A percentile compares a stretch with the other conserved stretches of the same genome.
Evolutionary conservation across 73 alveolate genomes (phyloP).

Genomic region (Paramecium caudatum): DNA sequence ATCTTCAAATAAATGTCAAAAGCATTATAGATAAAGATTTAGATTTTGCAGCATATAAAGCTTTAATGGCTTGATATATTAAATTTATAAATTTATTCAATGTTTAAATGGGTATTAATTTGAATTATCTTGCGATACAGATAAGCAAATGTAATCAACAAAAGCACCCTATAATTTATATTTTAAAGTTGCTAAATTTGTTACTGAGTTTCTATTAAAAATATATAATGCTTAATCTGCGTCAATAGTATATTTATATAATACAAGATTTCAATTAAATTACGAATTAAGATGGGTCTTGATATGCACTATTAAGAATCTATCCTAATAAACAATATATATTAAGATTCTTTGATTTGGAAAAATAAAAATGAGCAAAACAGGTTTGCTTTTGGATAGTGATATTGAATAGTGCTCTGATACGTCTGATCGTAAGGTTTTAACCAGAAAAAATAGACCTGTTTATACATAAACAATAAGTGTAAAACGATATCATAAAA

Average conservation of each 20-base stretch:
- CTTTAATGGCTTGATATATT: conserved; percentile 16
- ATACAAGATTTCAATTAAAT: too few species aligned
- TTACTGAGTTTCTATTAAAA: too few species aligned
- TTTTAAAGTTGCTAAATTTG: too few species aligned
- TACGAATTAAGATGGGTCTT: too few species aligned
- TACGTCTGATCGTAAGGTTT: conserved; percentile 11
- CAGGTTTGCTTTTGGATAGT: conserved; percentile 8
- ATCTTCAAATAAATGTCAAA: conserved; percentile 28
- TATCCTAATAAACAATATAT: conserved; percentile 21
- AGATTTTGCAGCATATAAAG: neutral
- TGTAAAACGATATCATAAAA: conserved; percentile 62
- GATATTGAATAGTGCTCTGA: neutral
- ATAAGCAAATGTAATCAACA: too few species aligned
- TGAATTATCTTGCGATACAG: too few species aligned
- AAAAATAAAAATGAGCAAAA: conserved; percentile 49
- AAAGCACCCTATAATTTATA: too few species aligned
- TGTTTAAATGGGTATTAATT: too few species aligned
- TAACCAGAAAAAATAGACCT: conserved; percentile 51
- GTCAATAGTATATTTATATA: too few species aligned
- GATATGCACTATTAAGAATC: too few species aligned
- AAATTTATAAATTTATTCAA: too few species aligned
- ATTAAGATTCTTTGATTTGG: conserved; percentile 48
- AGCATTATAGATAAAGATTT: conserved; percentile 35
- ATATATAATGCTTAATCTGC: too few species aligned
- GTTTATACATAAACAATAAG: conserved; percentile 22